Conservation (phyloP, 768 basidiomycete species). For the Gloeopeniophorella convolvens region DNA sequence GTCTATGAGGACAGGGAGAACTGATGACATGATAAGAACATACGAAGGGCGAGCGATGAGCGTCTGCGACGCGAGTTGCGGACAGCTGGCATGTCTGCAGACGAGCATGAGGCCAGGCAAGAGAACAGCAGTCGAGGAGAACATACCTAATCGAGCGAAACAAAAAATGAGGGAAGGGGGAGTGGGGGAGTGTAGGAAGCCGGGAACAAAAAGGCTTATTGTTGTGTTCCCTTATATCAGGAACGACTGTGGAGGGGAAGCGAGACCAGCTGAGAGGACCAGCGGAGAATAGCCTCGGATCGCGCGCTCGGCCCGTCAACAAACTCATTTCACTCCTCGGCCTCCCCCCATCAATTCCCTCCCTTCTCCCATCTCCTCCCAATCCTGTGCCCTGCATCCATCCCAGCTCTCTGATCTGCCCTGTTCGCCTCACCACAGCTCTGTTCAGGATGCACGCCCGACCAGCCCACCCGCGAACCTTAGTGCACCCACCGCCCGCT, state of each 20-base stretch:
- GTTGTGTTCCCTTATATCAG: slow-evolving; percentile 21
- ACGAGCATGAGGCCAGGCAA: neutral
- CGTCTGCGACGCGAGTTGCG: slow-evolving; percentile 20
- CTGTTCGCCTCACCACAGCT: neutral
- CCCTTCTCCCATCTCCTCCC: neutral
- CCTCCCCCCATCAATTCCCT: neutral
- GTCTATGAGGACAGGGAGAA: neutral
- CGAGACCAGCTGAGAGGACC: no score
- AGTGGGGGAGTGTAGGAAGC: slow-evolving; percentile 1
- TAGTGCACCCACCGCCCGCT: neutral
- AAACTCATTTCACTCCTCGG: no score
- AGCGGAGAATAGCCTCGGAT: no score
- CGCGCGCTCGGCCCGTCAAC: neutral
- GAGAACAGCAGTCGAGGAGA: neutral
- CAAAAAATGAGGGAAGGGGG: slow-evolving; percentile 13
- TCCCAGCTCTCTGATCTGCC: neutral
- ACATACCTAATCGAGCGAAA: slow-evolving; percentile 21
- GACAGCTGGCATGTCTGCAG: slow-evolving; percentile 17
- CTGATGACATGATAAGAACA: neutral
- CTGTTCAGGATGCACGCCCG: neutral
- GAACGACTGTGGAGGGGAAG: no score
- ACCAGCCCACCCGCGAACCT: neutral
- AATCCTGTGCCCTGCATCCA: no score
- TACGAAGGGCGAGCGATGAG: slow-evolving; percentile 19
- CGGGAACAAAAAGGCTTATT: slow-evolving; percentile 8